Percentiles rank a stretch among this genome's conserved stretches.
These are phyloP conservation scores for Daldinia eschscholtzii DNA, from an alignment of 2,329 filamentous ascomycete genomes.

Conservation along the genomic window DNA sequence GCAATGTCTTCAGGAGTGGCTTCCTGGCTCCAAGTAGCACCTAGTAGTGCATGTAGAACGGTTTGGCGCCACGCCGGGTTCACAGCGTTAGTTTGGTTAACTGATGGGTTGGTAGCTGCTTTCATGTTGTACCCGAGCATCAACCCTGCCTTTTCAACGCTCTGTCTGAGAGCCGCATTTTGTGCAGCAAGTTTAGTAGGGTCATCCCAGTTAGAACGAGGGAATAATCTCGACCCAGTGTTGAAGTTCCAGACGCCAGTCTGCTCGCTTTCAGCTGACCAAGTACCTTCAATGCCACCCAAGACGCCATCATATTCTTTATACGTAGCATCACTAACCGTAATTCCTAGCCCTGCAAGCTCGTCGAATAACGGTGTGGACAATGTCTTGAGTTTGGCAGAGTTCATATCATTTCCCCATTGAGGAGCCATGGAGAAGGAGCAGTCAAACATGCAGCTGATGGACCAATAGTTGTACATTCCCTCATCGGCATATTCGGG, in stretches of 20 bases:
- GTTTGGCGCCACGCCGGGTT: slow-evolving; percentile 43
- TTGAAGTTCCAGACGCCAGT: slow-evolving; percentile 41
- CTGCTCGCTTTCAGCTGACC: slow-evolving; percentile 38
- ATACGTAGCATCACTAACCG: slow-evolving; percentile 28
- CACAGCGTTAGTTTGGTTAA: slow-evolving; percentile 45
- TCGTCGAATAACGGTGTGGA: slow-evolving; percentile 39
- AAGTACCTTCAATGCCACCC: slow-evolving; percentile 39
- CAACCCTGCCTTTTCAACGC: slow-evolving; percentile 37
- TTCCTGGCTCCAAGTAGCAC: slow-evolving; percentile 34
- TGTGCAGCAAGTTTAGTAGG: slow-evolving; percentile 32
- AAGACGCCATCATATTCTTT: slow-evolving; percentile 38
- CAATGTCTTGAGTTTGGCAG: slow-evolving; percentile 20
- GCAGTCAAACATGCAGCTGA: slow-evolving; percentile 34
- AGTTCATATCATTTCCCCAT: slow-evolving; percentile 40
- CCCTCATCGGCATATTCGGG: slow-evolving; percentile 50
- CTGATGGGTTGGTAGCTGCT: slow-evolving; percentile 36
- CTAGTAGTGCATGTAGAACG: slow-evolving; percentile 36
- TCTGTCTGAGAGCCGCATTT: slow-evolving; percentile 32
- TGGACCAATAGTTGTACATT: slow-evolving; percentile 42
- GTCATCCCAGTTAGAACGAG: slow-evolving; percentile 44
- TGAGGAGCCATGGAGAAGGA: slow-evolving; percentile 41
- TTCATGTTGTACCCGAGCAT: slow-evolving; percentile 45
- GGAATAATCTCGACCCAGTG: slow-evolving; percentile 42
- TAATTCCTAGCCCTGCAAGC: slow-evolving; percentile 30
- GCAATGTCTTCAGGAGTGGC: slow-evolving; percentile 31